These are phyloP conservation scores for Cucurbitaria berberidis DNA, from an alignment of 2,329 filamentous ascomycete genomes.

Conservation along the genomic window DNA sequence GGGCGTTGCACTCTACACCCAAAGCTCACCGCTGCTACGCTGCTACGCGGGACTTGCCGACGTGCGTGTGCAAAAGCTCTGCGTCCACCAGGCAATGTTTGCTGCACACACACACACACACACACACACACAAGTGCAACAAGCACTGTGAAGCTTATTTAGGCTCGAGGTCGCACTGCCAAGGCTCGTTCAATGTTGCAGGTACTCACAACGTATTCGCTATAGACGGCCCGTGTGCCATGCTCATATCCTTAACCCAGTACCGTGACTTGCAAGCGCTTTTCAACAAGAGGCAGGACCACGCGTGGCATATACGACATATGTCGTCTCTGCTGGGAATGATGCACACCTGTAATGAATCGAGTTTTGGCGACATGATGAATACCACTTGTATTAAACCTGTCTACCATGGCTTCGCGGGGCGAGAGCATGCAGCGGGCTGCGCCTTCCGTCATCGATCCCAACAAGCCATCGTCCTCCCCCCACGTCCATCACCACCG, in stretches of 20 bases:
- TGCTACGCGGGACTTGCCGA: too few relatives aligned
- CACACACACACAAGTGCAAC: neutral
- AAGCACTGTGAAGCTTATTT: constrained; percentile 1
- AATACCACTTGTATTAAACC: too few relatives aligned
- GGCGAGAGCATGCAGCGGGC: neutral
- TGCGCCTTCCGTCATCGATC: neutral
- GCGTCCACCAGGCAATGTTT: constrained; percentile 1
- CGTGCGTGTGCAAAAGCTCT: too few relatives aligned
- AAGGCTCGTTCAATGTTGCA: too few relatives aligned
- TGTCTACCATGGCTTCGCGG: too few relatives aligned
- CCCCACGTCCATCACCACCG: neutral
- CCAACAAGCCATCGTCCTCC: neutral
- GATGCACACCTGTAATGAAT: too few relatives aligned
- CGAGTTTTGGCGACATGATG: too few relatives aligned
- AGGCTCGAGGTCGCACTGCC: constrained; percentile 13
- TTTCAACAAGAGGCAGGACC: neutral
- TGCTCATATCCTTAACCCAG: neutral
- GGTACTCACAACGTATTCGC: neutral
- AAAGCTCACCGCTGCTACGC: too few relatives aligned
- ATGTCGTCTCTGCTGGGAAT: too few relatives aligned
- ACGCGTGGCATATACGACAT: too few relatives aligned
- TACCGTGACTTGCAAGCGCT: neutral
- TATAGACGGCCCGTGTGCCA: neutral
- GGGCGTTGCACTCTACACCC: too few relatives aligned
- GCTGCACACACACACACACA: neutral